Evolutionary conservation across 2,329 filamentous ascomycete genomes (phyloP).

Genomic region (Venturia aucupariae): DNA sequence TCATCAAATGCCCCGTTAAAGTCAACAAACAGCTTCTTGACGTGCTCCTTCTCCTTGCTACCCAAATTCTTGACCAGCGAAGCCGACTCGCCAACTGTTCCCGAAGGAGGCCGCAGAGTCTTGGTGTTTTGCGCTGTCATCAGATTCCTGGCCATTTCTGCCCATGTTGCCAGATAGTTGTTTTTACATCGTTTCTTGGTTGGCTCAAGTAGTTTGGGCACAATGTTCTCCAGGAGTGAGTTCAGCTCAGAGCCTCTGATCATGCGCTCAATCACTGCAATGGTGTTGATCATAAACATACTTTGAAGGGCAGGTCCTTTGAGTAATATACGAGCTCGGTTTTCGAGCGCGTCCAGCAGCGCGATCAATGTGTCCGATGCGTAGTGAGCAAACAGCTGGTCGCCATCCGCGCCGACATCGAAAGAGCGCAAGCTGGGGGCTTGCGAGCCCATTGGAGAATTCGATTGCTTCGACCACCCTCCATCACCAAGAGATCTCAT

Average conservation of each 20-base stretch:
- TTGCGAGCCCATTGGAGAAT: slow-evolving; percentile 33
- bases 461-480: slow-evolving; percentile 53
- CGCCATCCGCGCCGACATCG: slow-evolving; percentile 81
- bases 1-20: slow-evolving; percentile 93
- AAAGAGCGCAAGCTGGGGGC: slow-evolving; percentile 67
- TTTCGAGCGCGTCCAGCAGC: slow-evolving; percentile 65
- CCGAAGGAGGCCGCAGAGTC: slow-evolving; percentile 59
- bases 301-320: slow-evolving; percentile 72
- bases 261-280: slow-evolving; percentile 74
- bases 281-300: slow-evolving; percentile 84
- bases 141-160: slow-evolving; percentile 74
- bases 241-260: slow-evolving; percentile 73
- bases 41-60: slow-evolving; percentile 88
- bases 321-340: slow-evolving; percentile 61
- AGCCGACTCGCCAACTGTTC: slow-evolving; percentile 60
- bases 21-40: slow-evolving; percentile 89
- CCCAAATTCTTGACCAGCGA: slow-evolving; percentile 74
- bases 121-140: slow-evolving; percentile 87
- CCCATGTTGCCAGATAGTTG: slow-evolving; percentile 79
- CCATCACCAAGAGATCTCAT: slow-evolving; percentile 88
- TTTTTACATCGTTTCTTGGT: slow-evolving; percentile 83
- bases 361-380: slow-evolving; percentile 80
- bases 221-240: slow-evolving; percentile 45
- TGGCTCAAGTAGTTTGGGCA: slow-evolving; percentile 45
- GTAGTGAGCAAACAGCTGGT: slow-evolving; percentile 82